phyloP scores from a whole-genome alignment of 805 yeast species.

The Lipomyces japonicus region DNA sequence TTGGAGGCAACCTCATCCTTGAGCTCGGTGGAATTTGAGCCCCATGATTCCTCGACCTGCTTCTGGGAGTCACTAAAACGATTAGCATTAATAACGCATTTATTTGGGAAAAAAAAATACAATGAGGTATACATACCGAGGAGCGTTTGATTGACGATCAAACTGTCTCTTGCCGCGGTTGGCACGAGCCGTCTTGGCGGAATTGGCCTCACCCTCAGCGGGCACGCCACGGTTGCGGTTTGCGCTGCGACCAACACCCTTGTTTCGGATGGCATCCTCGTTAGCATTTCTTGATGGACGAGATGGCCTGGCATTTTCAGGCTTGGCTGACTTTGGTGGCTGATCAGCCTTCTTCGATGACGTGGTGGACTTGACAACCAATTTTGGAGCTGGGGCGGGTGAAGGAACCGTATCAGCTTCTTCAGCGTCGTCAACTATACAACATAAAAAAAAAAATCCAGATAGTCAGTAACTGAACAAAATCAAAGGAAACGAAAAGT shows the following conservation, averaged over 20 bases:
- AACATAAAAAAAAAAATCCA: neutral
- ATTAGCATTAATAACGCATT: neutral
- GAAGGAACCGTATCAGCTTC: constrained; percentile 52
- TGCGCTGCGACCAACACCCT: constrained; percentile 58
- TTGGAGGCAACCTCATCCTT: constrained; percentile 63
- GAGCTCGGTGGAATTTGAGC: constrained; percentile 50
- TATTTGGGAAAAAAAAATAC: neutral
- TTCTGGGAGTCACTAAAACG: constrained; percentile 65
- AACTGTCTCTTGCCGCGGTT: constrained; percentile 17
- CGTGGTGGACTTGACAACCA: constrained; percentile 71
- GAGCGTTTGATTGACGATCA: constrained; percentile 69
- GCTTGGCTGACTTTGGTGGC: constrained; percentile 74
- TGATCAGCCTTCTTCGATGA: constrained; percentile 79
- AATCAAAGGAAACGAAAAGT: neutral
- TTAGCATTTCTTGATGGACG: constrained; percentile 63
- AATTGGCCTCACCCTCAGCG: constrained; percentile 23
- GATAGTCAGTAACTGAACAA: neutral
- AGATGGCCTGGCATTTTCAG: constrained; percentile 54
- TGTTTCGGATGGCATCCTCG: constrained; percentile 73
- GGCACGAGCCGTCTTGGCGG: constrained; percentile 18
- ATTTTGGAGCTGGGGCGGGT: constrained; percentile 48
- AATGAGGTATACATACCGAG: constrained; percentile 15
- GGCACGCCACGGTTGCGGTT: constrained; percentile 31
- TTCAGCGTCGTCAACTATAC: constrained; percentile 75
- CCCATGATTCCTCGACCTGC: constrained; percentile 84